A percentile compares a stretch with the other conserved stretches of the same genome.
Evolutionary conservation across 2,329 filamentous ascomycete genomes (phyloP).

Genomic region (Aspergillus sp.): DNA sequence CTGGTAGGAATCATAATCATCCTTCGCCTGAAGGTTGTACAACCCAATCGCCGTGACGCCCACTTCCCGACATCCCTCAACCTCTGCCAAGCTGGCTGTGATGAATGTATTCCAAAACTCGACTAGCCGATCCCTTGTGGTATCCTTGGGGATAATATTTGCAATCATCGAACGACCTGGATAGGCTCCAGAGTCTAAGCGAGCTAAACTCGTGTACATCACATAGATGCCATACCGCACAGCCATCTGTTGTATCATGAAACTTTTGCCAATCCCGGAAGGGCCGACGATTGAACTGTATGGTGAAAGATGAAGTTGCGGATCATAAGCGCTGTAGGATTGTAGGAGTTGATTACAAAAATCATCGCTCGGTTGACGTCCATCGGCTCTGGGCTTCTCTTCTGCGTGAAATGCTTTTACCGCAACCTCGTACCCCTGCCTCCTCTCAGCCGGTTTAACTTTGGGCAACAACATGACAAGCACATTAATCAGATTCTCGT

Average conservation of each 20-base stretch:
- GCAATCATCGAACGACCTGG: constrained; percentile 1
- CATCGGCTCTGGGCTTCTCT: no score
- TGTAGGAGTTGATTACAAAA: no score
- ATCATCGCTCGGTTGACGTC: no score
- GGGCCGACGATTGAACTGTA: constrained; percentile 9
- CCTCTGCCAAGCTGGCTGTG: background rate
- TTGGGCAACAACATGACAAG: no score
- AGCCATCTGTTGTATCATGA: constrained; percentile 5
- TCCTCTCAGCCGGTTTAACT: no score
- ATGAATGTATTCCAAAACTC: background rate
- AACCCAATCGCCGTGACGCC: background rate
- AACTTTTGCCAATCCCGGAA: constrained; percentile 9
- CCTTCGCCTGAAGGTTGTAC: background rate
- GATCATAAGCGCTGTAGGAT: no score
- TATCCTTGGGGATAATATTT: background rate
- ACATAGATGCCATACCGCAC: constrained; percentile 4
- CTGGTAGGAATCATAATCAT: background rate
- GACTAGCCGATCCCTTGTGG: background rate
- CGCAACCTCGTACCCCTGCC: no score
- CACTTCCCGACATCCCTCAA: background rate
- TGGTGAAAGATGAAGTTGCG: constrained; percentile 1
- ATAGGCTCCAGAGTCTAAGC: background rate
- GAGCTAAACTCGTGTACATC: constrained; percentile 5
- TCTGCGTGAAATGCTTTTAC: no score
- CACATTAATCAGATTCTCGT: no score